Percentiles rank a stretch among this genome's conserved stretches.
Conservation (phyloP, 106 monocot species). For the Acorus calamus region DNA sequence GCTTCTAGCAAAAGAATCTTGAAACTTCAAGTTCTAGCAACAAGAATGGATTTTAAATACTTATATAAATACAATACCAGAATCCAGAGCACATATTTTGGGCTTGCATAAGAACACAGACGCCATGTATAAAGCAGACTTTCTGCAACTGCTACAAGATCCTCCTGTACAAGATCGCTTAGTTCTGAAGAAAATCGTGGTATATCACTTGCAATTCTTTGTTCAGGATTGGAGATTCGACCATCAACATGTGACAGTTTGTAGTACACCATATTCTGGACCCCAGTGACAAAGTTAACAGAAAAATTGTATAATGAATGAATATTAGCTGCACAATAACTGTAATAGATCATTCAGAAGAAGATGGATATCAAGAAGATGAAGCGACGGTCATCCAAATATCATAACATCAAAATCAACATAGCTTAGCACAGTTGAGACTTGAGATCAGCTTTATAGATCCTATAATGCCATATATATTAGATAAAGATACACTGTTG, state of each 20-base stretch:
- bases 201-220: constrained; percentile 92
- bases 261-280: constrained; percentile 98
- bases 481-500: too few species aligned
- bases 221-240: constrained; percentile 78
- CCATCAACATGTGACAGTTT: constrained; percentile 97
- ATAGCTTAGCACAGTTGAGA: too few species aligned
- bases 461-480: too few species aligned
- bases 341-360: too few species aligned
- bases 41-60: background rate
- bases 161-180: constrained; percentile 96
- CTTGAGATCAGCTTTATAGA: too few species aligned
- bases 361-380: too few species aligned
- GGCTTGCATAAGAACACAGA: constrained; percentile 98
- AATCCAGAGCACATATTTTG: constrained; percentile 99
- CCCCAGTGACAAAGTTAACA: background rate
- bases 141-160: constrained; percentile 83
- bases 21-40: too few species aligned
- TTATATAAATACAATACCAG: constrained; percentile 43
- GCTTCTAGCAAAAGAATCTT: too few species aligned
- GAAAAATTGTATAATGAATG: background rate
- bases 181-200: constrained; percentile 89
- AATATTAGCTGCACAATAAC: too few species aligned
- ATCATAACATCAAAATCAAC: too few species aligned
- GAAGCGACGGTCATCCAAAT: too few species aligned
- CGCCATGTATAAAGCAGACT: constrained; percentile 91